Evolutionary conservation across 78 protist genomes (phyloP), one percentile per base, ranked within the genome.

Genomic region (Anaeramoeba flamelloides): DNA sequence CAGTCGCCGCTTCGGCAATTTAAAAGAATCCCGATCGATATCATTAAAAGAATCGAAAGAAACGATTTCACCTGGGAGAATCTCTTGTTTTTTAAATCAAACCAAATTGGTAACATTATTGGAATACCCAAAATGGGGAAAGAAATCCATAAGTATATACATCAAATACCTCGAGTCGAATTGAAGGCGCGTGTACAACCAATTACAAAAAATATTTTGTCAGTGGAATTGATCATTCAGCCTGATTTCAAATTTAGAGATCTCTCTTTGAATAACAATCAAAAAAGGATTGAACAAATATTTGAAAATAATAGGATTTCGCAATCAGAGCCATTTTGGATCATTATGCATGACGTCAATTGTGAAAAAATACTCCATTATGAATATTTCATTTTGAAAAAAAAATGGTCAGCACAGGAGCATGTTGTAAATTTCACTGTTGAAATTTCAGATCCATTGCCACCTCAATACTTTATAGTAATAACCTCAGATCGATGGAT

Each of bases 401-500:
- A 53, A 31, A 39, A 76, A 4, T 88, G 79, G 87, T 82, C 91
- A 22, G 84, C 79, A 32, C 93, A 87, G 30, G 90, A 89, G 2
- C 97, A 91, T 83, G 0, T 74, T 0, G 39, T 93, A 33, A 40
- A 78, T 33, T 91, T 95, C 90, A 89, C 89, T 1, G 95, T 97
- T 39, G 98, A 94, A 3, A 76, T 97, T 8, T 37, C 38, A 78
- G 94, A 94, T 2, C 99, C 99, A 1, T 31, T 93, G 76, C 97
- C 99, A 39, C 98, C 99, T 34, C 97, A 96, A 81, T 97, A 95
- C 91, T 97, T 90, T 79, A 82, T 97, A 2, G 87, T 89, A 32
- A 83, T 86, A 32, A 79, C 85, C 41, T 78, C 82, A 22, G 96
- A 92, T 53, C 89, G 95, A 31, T 95, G 99, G 99, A 86, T 95